These are phyloP conservation scores for Skeletonema grethae DNA, from an alignment of 108 stramenopile species.

Conservation along the genomic window DNA sequence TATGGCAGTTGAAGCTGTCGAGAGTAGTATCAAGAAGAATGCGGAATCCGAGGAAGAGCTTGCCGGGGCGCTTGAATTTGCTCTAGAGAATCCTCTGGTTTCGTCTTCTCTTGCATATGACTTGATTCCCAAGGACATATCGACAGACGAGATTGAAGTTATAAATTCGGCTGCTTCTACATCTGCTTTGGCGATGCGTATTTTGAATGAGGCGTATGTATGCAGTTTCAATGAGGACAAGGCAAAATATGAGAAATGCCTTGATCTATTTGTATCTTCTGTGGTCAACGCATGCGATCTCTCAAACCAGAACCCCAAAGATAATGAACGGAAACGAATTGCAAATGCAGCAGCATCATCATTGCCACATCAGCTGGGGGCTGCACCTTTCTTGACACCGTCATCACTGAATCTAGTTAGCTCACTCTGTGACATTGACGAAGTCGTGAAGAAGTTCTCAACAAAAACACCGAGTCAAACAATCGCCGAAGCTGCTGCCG, in stretches of 20 bases:
- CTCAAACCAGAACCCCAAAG: slow-evolving; percentile 68
- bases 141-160: slow-evolving; percentile 10
- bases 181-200: slow-evolving; percentile 35
- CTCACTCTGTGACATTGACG: slow-evolving; percentile 83
- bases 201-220: slow-evolving; percentile 73
- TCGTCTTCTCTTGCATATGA: slow-evolving; percentile 67
- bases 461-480: slow-evolving; percentile 72
- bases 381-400: slow-evolving; percentile 55
- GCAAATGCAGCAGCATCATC: slow-evolving; percentile 52
- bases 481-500: slow-evolving; percentile 71
- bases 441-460: slow-evolving; percentile 71
- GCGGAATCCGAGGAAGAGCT: slow-evolving; percentile 9
- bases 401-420: slow-evolving; percentile 61
- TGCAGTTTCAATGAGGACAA: slow-evolving; percentile 40
- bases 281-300: slow-evolving; percentile 64
- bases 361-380: slow-evolving; percentile 58
- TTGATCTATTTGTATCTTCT: slow-evolving; percentile 67
- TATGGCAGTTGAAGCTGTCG: slow-evolving; percentile 58
- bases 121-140: slow-evolving; percentile 35
- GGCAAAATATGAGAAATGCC: slow-evolving; percentile 56
- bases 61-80: slow-evolving; percentile 42
- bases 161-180: slow-evolving; percentile 2
- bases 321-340: slow-evolving; percentile 62
- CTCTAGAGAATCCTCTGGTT: slow-evolving; percentile 66
- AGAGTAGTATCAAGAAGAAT: slow-evolving; percentile 33